Evolutionary conservation across 2,329 filamentous ascomycete species (phyloP).

Genomic region (Sporothrix dimorphospora): DNA sequence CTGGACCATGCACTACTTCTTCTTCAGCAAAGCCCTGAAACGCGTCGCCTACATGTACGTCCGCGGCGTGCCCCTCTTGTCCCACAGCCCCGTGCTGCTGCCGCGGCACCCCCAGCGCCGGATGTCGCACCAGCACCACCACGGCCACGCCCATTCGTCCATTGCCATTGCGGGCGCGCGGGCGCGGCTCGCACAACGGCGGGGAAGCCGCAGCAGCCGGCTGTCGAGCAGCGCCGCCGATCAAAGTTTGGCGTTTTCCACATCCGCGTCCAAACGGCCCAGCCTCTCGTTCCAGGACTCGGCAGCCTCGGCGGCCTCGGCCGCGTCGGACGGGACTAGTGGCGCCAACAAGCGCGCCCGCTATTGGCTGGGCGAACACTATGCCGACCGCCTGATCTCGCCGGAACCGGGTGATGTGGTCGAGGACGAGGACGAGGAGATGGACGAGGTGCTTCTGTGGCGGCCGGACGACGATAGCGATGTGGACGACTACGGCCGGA

Average conservation of each 20-base stretch:
- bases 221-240: slow-evolving; percentile 20
- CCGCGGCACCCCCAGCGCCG: slow-evolving; percentile 38
- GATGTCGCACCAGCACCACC: slow-evolving; percentile 28
- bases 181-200: slow-evolving; percentile 27
- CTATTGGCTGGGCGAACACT: slow-evolving; percentile 81
- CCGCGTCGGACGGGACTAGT: slow-evolving; percentile 36
- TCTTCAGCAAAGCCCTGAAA: slow-evolving; percentile 92
- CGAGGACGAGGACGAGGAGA: slow-evolving; percentile 54
- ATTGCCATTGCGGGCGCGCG: slow-evolving; percentile 29
- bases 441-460: slow-evolving; percentile 58
- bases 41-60: slow-evolving; percentile 93
- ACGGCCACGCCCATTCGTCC: slow-evolving; percentile 26
- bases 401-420: slow-evolving; percentile 51
- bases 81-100: slow-evolving; percentile 57
- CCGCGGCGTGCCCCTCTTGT: slow-evolving; percentile 80
- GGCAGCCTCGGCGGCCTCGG: not conserved
- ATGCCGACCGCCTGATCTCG: slow-evolving; percentile 51
- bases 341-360: slow-evolving; percentile 78
- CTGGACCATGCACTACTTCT: slow-evolving; percentile 96
- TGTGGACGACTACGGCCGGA: slow-evolving; percentile 54
- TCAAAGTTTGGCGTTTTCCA: slow-evolving; percentile 14
- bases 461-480: slow-evolving; percentile 63
- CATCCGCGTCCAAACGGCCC: slow-evolving; percentile 35
- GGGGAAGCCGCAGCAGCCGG: slow-evolving; percentile 29
- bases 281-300: slow-evolving; percentile 37